Base-by-base conservation (phyloP, 179 eudicot genomes). In the Sideroxylon spinosum region DNA sequence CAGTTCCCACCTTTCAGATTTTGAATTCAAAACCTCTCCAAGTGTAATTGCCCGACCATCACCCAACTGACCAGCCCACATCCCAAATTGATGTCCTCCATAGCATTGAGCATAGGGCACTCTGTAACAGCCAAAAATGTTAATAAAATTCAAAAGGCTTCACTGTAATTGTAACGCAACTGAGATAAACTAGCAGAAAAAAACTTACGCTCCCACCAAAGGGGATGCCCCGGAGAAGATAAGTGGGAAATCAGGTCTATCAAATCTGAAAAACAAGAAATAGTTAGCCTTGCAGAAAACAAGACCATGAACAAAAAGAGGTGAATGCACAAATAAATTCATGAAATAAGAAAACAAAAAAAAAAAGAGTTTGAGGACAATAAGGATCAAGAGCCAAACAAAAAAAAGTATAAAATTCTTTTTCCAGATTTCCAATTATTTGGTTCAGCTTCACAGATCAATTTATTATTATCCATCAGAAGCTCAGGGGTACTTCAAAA, bases 21-120 rank as follows among this genome's bases (percentile, higher is more conserved):
- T 94, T 1, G 96, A 92, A 81, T 92, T 96, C 68, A 96, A 65
- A 71, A 91, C 71, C 85, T 96, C 99, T 63, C 99, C 99, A 60
- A 96, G 85, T 28, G 96, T 92, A 48, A 96, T 92, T 76, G 99
- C 99, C 55, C 99, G 92, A 71, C 99, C 99, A 88, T 96, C 99
- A 79, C 99, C 99, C 78, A 96, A 84, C 84, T 96, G 99, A 82
- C 99, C 99, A 75, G 99, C 99, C 99, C 99, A 96, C 88, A 81
- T 89, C 70, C 99, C 99, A 84, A 96, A 96, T 84, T 96, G 99
- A 86, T 96, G 98, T 53, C 99, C 99, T 74, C 99, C 99, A 81
- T 96, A 96, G 80, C 98, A 94, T 72, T 96, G 99, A 84, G 99
- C 97, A 91, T 94, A 96, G 9, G 97, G 87, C 83, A 86, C 84